Evolutionary conservation across 2,329 filamentous ascomycete genomes (phyloP), one percentile per base, ranked within the genome.

Genomic region (Fusarium poae): DNA sequence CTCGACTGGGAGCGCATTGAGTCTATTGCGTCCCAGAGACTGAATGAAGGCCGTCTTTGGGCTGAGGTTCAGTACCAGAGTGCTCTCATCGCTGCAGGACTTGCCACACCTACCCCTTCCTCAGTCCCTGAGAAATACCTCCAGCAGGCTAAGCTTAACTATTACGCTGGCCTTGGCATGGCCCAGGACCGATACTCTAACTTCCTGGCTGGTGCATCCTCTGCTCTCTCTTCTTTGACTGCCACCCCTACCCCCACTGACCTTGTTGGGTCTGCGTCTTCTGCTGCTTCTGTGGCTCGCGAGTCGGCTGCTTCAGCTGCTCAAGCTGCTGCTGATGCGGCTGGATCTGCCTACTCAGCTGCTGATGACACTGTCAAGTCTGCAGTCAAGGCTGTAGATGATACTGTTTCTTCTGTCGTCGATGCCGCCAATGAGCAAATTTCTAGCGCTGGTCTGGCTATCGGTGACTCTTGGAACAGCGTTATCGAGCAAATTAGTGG

Each of bases 181-280:
- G 93, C 93, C 1, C 91, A 97, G 73, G 92, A 89, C 43, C 88
- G 90, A 37, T 96, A 96, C 77, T 89, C 90, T 7, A 90, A 90
- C 50, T 95, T 96, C 74, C 69, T 96, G 3, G 84, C 84, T 15
- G 89, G 90, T 6, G 92, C 92, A 10, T 93, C 91, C 12, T 88
- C 86, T 35, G 92, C 89, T 21, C 82, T 93, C 40, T 90, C 88
- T 57, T 83, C 83, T 3, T 63, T 85, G 39, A 86, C 84, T 1
- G 88, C 88, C 9, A 87, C 88, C 13, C 86, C 89, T 18, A 89
- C 87, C 0, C 85, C 88, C 10, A 89, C 88, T 50, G 73, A 86
- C n/a, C 66, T 79, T 7, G 80, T 79, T 3, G 84, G 81, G 25
- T 82, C 83, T 18, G 81, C 82, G 0, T 85, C 83, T 8, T 86